These are phyloP conservation scores for Candida rishiriensis DNA, from an alignment of 805 yeast species.

Conservation along the genomic window DNA sequence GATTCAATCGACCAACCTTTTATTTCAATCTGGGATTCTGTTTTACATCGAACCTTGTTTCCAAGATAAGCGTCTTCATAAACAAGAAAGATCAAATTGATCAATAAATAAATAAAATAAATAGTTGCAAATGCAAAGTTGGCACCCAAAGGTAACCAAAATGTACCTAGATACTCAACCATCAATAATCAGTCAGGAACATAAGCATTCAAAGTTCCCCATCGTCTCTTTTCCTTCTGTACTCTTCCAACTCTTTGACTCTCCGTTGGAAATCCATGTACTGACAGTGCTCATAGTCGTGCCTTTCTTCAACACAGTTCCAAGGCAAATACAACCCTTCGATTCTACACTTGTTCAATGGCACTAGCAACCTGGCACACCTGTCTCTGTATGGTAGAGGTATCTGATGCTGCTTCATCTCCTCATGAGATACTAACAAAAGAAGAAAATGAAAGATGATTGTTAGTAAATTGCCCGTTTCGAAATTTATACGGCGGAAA, in stretches of 20 bases:
- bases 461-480: constrained; percentile 1
- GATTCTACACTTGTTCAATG: constrained; percentile 56
- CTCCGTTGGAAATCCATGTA: constrained; percentile 78
- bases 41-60: too few species aligned
- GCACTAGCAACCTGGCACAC: constrained; percentile 64
- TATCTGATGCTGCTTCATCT: constrained; percentile 72
- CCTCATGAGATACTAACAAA: constrained; percentile 66
- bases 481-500: too few species aligned
- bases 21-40: too few species aligned
- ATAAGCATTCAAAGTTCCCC: background rate
- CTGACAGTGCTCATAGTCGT: constrained; percentile 80
- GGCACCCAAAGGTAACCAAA: too few species aligned
- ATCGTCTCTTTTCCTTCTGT: constrained; percentile 37
- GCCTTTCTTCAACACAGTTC: constrained; percentile 76
- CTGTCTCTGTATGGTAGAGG: constrained; percentile 81
- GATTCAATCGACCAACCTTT: too few species aligned
- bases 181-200: too few species aligned
- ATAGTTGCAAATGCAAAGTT: too few species aligned
- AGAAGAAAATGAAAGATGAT: background rate
- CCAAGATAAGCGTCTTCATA: too few species aligned
- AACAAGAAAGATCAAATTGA: too few species aligned
- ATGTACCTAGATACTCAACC: too few species aligned
- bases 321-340: constrained; percentile 58
- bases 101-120: too few species aligned
- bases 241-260: constrained; percentile 61